phyloP scores from a whole-genome alignment of 116 monocot genomes.

The Cymodocea nodosa region DNA sequence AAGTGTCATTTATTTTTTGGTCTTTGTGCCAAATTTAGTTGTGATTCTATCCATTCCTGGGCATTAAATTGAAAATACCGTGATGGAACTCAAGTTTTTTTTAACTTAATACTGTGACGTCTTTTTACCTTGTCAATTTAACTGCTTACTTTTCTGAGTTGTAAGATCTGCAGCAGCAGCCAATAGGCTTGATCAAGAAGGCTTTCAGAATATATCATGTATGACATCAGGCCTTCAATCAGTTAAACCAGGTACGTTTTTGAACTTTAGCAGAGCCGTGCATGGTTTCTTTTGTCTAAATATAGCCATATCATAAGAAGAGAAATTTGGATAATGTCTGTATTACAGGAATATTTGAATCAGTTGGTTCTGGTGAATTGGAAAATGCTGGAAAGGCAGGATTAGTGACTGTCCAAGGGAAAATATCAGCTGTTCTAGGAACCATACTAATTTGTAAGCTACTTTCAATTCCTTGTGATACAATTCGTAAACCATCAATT shows the following conservation, averaged over 20 bases:
- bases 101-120: neutral
- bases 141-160: slow-evolving; percentile 6
- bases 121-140: neutral
- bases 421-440: slow-evolving; percentile 81
- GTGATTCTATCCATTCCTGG: too few species aligned
- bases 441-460: slow-evolving; percentile 81
- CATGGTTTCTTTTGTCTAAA: neutral
- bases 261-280: neutral
- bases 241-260: slow-evolving; percentile 54
- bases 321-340: neutral
- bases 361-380: slow-evolving; percentile 62
- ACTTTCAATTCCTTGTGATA: neutral
- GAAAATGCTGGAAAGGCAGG: slow-evolving; percentile 92
- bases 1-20: too few species aligned
- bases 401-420: slow-evolving; percentile 79
- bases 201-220: slow-evolving; percentile 65
- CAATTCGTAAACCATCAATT: neutral
- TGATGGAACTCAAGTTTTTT: neutral
- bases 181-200: slow-evolving; percentile 48
- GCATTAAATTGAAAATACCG: too few species aligned
- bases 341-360: slow-evolving; percentile 67
- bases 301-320: too few species aligned
- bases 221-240: slow-evolving; percentile 79
- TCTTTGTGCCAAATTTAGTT: too few species aligned
- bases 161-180: slow-evolving; percentile 78